Evolutionary conservation across 129 eudicot species (phyloP).

Genomic region (Pulicaria dysenterica): DNA sequence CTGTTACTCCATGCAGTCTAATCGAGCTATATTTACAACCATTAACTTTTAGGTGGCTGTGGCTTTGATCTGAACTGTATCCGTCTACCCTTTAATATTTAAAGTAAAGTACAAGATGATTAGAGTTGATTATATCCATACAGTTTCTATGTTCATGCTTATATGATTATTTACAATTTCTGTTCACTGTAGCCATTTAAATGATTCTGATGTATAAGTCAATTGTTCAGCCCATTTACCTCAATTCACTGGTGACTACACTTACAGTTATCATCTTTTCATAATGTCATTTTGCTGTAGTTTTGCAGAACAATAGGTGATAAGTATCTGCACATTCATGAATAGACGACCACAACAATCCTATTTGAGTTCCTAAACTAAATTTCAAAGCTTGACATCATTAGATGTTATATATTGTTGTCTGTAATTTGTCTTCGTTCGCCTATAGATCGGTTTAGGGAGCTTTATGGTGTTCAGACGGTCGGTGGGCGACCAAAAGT

Average conservation of each 20-base stretch:
- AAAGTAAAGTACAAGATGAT: not conserved
- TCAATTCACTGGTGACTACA: not conserved
- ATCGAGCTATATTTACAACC: slow-evolving; percentile 5
- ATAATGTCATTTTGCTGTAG: not conserved
- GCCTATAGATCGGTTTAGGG: not conserved
- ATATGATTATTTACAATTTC: not conserved
- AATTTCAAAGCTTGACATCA: not conserved
- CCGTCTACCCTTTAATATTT: not conserved
- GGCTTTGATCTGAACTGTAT: not conserved
- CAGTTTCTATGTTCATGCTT: not conserved
- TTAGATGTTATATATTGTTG: no score
- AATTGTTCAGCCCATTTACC: not conserved
- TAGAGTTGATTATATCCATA: not conserved
- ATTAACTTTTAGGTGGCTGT: not conserved
- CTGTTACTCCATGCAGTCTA: not conserved
- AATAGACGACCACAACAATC: not conserved
- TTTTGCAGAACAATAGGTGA: slow-evolving; percentile 9
- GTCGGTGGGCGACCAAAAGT: not conserved
- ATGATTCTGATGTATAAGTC: slow-evolving; percentile 6
- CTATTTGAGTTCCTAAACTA: not conserved
- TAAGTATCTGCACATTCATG: not conserved
- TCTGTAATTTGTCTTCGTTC: no score
- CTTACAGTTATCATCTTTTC: no score
- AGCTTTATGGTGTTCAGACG: slow-evolving; percentile 17
- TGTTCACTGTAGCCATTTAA: not conserved